These are phyloP conservation scores for Penicillium crystallinum DNA, from an alignment of 495 filamentous ascomycete genomes.

Conservation along the genomic window DNA sequence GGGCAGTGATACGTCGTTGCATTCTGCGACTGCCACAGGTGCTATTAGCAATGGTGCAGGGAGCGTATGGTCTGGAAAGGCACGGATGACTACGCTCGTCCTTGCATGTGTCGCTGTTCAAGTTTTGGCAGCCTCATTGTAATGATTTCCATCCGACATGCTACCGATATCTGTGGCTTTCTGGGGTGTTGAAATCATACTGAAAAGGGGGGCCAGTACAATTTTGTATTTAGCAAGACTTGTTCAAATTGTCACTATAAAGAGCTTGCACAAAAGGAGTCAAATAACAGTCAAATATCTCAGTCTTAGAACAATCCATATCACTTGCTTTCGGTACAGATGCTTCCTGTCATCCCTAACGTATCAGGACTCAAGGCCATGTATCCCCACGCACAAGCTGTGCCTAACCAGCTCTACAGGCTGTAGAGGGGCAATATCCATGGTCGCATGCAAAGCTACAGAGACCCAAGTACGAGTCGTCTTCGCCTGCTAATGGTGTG, in stretches of 20 bases:
- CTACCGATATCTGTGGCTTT: background rate
- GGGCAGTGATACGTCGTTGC: background rate
- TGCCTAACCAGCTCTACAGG: constrained; percentile 21
- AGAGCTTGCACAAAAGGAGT: background rate
- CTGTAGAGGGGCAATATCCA: constrained; percentile 39
- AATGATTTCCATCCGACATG: too few species aligned
- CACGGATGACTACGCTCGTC: background rate
- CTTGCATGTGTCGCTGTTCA: background rate
- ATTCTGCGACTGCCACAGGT: background rate
- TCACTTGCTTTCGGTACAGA: too few species aligned
- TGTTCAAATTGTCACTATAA: background rate
- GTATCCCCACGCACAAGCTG: background rate
- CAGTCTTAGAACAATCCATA: too few species aligned
- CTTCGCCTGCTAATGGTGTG: constrained; percentile 23
- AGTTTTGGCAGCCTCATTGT: background rate
- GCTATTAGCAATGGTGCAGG: background rate
- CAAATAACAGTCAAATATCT: too few species aligned
- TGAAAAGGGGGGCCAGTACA: background rate
- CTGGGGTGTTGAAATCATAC: background rate
- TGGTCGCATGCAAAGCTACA: constrained; percentile 40
- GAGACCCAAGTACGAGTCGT: constrained; percentile 35
- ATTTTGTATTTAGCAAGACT: background rate
- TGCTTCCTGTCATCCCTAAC: too few species aligned
- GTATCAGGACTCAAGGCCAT: too few species aligned
- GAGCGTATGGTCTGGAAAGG: background rate